Evolutionary conservation across 208 protist species (phyloP).

Genomic region (Crithidia brevicula): DNA sequence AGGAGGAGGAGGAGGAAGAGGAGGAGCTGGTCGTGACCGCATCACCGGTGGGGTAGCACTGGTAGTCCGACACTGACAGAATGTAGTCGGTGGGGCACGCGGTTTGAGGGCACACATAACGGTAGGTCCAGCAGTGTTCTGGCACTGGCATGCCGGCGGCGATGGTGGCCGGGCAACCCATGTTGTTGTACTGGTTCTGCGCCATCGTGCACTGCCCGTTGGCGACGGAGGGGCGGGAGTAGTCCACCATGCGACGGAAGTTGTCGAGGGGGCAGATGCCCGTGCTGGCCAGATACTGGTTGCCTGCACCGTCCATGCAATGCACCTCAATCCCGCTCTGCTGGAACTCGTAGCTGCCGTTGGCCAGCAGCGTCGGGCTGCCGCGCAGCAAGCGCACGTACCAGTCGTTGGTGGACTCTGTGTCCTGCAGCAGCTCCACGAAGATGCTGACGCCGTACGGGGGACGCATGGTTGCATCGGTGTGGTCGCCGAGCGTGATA

Average conservation of each 20-base stretch:
- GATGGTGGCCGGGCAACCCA: slow-evolving; percentile 42
- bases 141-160: slow-evolving; percentile 17
- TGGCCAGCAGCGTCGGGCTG: slow-evolving; percentile 28
- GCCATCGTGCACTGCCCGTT: slow-evolving; percentile 40
- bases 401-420: slow-evolving; percentile 29
- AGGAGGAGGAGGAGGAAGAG: neutral
- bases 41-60: slow-evolving; percentile 1
- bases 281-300: slow-evolving; percentile 30
- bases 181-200: slow-evolving; percentile 32
- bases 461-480: slow-evolving; percentile 29
- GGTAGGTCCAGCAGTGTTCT: slow-evolving; percentile 41
- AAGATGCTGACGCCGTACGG: slow-evolving; percentile 53
- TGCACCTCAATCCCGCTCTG: slow-evolving; percentile 32
- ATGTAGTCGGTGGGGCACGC: slow-evolving; percentile 14
- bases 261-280: slow-evolving; percentile 53
- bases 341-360: slow-evolving; percentile 39
- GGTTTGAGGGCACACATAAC: slow-evolving; percentile 38
- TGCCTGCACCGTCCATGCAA: slow-evolving; percentile 38
- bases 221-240: slow-evolving; percentile 34
- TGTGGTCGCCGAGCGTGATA: slow-evolving; percentile 53
- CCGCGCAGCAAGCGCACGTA: slow-evolving; percentile 58
- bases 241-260: slow-evolving; percentile 64
- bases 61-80: neutral
- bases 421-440: slow-evolving; percentile 67
- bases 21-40: neutral